A percentile compares a stretch with the other conserved stretches of the same genome.
phyloP scores from a whole-genome alignment of 2,329 filamentous ascomycete genomes.

The Paramyrothecium sp. region DNA sequence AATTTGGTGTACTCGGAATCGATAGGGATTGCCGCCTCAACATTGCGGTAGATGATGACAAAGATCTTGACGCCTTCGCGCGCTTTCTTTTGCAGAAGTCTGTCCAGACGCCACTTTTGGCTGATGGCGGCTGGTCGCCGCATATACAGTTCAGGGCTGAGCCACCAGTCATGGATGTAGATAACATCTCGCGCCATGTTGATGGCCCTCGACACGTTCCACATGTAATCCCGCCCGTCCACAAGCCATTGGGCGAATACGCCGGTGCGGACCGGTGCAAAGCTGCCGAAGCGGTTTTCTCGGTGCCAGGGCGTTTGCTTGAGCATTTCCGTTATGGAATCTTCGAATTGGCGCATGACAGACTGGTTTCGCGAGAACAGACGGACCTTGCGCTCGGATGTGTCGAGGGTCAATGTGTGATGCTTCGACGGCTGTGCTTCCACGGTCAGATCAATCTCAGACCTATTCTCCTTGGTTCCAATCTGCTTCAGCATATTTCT shows the following conservation, averaged over 20 bases:
- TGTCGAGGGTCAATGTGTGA: slow-evolving; percentile 84
- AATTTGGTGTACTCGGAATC: slow-evolving; percentile 98
- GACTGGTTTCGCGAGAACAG: slow-evolving; percentile 88
- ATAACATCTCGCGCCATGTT: slow-evolving; percentile 97
- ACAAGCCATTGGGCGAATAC: slow-evolving; percentile 96
- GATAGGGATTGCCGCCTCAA: slow-evolving; percentile 94
- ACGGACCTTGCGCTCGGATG: slow-evolving; percentile 89
- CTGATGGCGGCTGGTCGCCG: slow-evolving; percentile 90
- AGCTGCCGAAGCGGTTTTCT: slow-evolving; percentile 86
- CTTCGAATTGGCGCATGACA: slow-evolving; percentile 87
- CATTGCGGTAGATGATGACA: slow-evolving; percentile 96
- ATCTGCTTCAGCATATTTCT: slow-evolving; percentile 54
- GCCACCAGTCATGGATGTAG: slow-evolving; percentile 99
- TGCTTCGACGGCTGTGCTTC: slow-evolving; percentile 53
- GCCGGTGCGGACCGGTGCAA: slow-evolving; percentile 81
- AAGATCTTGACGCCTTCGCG: slow-evolving; percentile 96
- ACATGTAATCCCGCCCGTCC: slow-evolving; percentile 97
- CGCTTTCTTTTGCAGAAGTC: slow-evolving; percentile 89
- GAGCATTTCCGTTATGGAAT: slow-evolving; percentile 86
- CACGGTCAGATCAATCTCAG: slow-evolving; percentile 40
- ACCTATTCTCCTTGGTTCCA: slow-evolving; percentile 57
- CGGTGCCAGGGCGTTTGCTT: slow-evolving; percentile 79
- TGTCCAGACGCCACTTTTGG: slow-evolving; percentile 95
- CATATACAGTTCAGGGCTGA: slow-evolving; percentile 95
- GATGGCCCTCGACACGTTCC: slow-evolving; percentile 95